phyloP scores from a whole-genome alignment of 2,329 filamentous ascomycete species.

The Monilinia polystroma region DNA sequence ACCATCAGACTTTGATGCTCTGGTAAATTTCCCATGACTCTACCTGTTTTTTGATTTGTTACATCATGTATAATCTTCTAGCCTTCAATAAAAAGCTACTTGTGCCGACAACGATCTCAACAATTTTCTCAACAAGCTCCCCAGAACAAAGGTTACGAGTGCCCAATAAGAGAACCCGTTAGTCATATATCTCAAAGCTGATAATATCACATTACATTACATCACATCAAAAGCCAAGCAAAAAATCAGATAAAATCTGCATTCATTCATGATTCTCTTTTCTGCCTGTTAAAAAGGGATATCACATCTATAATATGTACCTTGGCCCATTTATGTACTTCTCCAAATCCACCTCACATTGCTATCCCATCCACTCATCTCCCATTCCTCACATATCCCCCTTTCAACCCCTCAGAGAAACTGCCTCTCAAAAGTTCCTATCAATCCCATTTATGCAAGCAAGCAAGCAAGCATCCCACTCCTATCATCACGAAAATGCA shows the following conservation, averaged over 20 bases:
- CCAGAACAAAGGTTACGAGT: too few relatives aligned
- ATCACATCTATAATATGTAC: background rate
- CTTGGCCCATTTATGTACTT: background rate
- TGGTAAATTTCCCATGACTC: too few relatives aligned
- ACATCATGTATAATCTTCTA: too few relatives aligned
- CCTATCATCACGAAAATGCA: conserved; percentile 10
- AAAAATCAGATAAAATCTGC: background rate
- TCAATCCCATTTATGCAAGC: background rate
- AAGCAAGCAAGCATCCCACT: background rate
- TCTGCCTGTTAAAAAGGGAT: background rate
- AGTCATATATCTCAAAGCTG: background rate
- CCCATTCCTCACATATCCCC: background rate
- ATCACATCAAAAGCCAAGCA: background rate
- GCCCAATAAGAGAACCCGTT: too few relatives aligned
- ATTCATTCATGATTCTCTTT: background rate
- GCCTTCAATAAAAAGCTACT: too few relatives aligned
- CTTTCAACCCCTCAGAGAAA: background rate
- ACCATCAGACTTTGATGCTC: too few relatives aligned
- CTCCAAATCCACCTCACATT: background rate
- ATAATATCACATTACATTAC: background rate
- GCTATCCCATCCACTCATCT: too few relatives aligned
- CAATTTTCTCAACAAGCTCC: too few relatives aligned
- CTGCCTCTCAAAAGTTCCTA: background rate
- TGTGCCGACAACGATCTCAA: too few relatives aligned
- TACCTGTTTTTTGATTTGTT: too few relatives aligned